Evolutionary conservation across 768 basidiomycete species (phyloP).

Genomic region (Lentinula sp.): DNA sequence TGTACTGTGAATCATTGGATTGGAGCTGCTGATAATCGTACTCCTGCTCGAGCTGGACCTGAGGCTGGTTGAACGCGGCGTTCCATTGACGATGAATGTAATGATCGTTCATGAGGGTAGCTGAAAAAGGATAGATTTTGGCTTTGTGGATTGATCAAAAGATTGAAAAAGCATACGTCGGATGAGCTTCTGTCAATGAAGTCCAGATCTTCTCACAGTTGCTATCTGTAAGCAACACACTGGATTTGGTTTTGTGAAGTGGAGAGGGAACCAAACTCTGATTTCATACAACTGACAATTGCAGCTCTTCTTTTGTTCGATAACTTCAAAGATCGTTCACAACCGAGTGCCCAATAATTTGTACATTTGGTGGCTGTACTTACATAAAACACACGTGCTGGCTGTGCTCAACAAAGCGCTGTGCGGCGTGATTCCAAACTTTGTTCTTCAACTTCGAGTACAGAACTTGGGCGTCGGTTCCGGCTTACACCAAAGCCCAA

Average conservation of each 20-base stretch:
- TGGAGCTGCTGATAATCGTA: constrained; percentile 14
- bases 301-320: neutral
- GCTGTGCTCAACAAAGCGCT: neutral
- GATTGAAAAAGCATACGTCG: neutral
- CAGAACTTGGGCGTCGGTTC: no score
- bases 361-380: neutral
- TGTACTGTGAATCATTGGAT: constrained; percentile 8
- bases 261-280: no score
- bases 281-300: neutral
- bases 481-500: no score
- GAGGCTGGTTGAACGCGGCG: constrained; percentile 14
- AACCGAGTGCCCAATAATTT: neutral
- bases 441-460: no score
- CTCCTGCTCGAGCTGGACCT: constrained; percentile 32
- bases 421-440: no score
- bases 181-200: neutral
- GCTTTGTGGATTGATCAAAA: neutral
- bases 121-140: neutral
- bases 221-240: neutral
- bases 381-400: neutral
- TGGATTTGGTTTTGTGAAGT: neutral
- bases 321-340: neutral
- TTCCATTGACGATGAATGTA: constrained; percentile 1
- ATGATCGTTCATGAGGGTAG: constrained; percentile 1
- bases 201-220: neutral